These are phyloP conservation scores for Neurospora sp. DNA, from an alignment of 2,329 filamentous ascomycete species.

Conservation along the genomic window DNA sequence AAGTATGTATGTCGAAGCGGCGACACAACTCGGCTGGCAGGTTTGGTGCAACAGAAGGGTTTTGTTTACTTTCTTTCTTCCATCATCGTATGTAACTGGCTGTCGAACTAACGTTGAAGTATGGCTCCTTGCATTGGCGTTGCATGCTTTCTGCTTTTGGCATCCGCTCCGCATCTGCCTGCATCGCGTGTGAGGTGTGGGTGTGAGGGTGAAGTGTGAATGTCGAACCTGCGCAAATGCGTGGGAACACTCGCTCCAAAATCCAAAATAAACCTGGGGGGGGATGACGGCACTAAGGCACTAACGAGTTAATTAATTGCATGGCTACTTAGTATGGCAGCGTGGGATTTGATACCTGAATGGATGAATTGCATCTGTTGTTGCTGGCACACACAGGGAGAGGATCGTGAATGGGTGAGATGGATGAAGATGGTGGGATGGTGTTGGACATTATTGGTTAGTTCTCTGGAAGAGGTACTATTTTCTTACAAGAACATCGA, in stretches of 20 bases:
- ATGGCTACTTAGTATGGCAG: not conserved
- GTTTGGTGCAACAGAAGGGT: not conserved
- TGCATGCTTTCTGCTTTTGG: not conserved
- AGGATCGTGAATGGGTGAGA: not conserved
- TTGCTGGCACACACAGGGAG: not conserved
- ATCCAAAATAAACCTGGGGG: not conserved
- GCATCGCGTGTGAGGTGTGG: not conserved
- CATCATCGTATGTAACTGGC: not conserved
- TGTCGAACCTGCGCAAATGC: not conserved
- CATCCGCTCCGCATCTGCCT: not conserved
- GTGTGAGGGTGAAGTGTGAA: not conserved
- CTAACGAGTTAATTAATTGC: not conserved
- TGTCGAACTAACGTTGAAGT: not conserved
- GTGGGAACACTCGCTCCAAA: not conserved
- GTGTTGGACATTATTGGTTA: not conserved
- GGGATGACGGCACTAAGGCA: not conserved
- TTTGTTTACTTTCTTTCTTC: not conserved
- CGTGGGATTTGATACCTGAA: not conserved
- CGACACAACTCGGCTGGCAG: not conserved
- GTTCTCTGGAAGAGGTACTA: not conserved
- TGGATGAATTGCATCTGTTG: not conserved
- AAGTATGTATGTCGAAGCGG: not conserved
- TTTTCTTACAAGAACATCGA: not conserved
- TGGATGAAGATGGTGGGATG: not conserved
- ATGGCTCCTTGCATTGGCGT: not conserved